Base-by-base conservation (phyloP, 2,329 filamentous ascomycete genomes). In the Fusarium ramigenum region DNA sequence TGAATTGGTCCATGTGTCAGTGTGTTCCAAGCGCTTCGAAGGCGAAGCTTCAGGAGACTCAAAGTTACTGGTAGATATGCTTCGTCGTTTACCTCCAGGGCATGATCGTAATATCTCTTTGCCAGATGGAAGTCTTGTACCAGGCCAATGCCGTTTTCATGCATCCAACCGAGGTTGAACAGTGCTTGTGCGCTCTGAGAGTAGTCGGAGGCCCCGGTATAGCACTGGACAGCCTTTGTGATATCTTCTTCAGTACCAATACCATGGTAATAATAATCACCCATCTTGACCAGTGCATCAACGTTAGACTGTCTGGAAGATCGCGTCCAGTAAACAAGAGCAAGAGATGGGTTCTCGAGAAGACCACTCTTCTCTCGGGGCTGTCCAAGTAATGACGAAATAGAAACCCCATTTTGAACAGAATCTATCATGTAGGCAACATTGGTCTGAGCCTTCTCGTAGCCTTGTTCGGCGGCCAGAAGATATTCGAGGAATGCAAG, bases 91-190 rank as follows among this genome's bases (percentile, higher is more conserved):
- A 96, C 95, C 78, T 95, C 94, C 36, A 98, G 85, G 2, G 96
- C 96, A 69, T 96, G 89, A 78, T 99, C 96, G 79, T 99, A 99
- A 83, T 95, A 97, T 60, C 96, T 88, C 83, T 99, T 99, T 5
- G 97, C 96, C 63, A 99, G 90, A 79, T 99, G 96, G 81, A 97
- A 99, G 80, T 99, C 96, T 80, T 99, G 96, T 61, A 93, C 92
- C 25, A 98, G 89, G 4, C 95, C 94, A 56, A 98, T 87, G 12
- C 96, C 96, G 78, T 98, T 98, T 83, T 99, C 96, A 79, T 99
- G 95, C 96, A 99, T 98, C 96, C 96, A 99, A 9, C 96, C 97
- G 19, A 99, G 86, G 78, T 99, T 98, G 89, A 95, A 99, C 64
- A 98, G 90, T 19, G 97, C 96, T 83, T 99, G 97, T 5, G 96